Base-by-base conservation (phyloP, 1,284 basidiomycete genomes). In the Marasmius oreades region DNA sequence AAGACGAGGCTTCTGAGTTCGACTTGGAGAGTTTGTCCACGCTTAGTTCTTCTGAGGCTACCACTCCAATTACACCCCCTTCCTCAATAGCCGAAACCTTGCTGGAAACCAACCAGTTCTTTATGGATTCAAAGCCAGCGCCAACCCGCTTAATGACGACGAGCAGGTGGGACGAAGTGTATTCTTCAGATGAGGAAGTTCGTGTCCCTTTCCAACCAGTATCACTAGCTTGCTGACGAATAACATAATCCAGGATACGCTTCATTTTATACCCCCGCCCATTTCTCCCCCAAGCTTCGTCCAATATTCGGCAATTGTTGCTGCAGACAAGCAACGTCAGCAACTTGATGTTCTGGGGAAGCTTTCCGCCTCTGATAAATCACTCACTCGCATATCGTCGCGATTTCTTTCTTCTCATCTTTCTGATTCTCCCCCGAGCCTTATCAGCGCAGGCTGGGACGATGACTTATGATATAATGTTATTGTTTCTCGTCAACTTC, bases 401-500 rank as follows among this genome's bases (percentile, higher is more conserved):
- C 70, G 70, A n/a, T n/a, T n/a, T 44, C 78, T 79, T 56, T 65
- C 69, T 53, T 66, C 69, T 42, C 69, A 73, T 58, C 66, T 69
- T 45, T 62, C 69, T 58, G 69, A 69, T 44, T 70, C 77, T 33
- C 72, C 76, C 20, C 76, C 79, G 20, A 74, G 70, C 65, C 75
- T 85, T 51, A 70, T 80, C 59, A 73, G 77, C 52, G 81, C 82
- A 42, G 80, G 82, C n/a, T 85, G 82, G 82, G 82, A 84, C 16
- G 55, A 59, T 33, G 16, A n/a, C 55, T 58, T 51, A 51, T 47
- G 23, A 36, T 54, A 46, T 59, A 56, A 56, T 39, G 14, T 59
- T 59, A 59, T 59, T 57, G 36, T 31, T 31, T 31, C 28, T 43
- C 45, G 44, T 53, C n/a, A n/a, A 4, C 14, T 28, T 39, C 4